Evolutionary conservation across 768 basidiomycete species (phyloP).

Genomic region (Tylopilus rubrobrunneus): DNA sequence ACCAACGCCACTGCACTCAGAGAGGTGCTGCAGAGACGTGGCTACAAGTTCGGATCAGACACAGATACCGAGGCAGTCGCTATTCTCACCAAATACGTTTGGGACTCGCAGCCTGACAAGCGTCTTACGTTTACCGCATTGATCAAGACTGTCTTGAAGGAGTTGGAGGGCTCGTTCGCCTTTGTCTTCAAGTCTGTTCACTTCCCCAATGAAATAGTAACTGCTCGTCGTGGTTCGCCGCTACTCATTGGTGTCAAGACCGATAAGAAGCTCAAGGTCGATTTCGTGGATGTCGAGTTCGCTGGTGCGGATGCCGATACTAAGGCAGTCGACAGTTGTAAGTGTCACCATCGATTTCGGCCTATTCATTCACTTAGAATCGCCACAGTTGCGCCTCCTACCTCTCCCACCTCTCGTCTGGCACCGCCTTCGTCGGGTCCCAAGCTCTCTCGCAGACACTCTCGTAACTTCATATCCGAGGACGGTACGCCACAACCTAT

Average conservation of each 20-base stretch:
- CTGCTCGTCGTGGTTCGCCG: slow-evolving; percentile 95
- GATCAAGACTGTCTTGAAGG: slow-evolving; percentile 93
- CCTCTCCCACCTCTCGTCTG: slow-evolving; percentile 60
- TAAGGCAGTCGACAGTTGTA: slow-evolving; percentile 41
- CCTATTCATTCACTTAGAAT: slow-evolving; percentile 1
- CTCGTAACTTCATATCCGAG: slow-evolving; percentile 96
- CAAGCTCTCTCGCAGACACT: slow-evolving; percentile 90
- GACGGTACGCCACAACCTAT: slow-evolving; percentile 98
- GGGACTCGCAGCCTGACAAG: slow-evolving; percentile 87
- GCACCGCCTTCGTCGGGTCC: slow-evolving; percentile 56
- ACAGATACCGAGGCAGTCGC: slow-evolving; percentile 98
- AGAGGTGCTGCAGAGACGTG: slow-evolving; percentile 91
- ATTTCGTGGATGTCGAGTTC: slow-evolving; percentile 98
- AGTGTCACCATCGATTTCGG: slow-evolving; percentile 13
- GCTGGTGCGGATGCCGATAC: slow-evolving; percentile 64
- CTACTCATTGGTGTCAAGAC: slow-evolving; percentile 98
- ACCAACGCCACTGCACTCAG: slow-evolving; percentile 89
- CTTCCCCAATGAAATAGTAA: slow-evolving; percentile 94
- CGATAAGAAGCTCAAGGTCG: slow-evolving; percentile 99
- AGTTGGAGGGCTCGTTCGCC: slow-evolving; percentile 97
- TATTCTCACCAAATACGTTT: slow-evolving; percentile 94
- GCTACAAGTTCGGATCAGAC: slow-evolving; percentile 90
- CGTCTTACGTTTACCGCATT: slow-evolving; percentile 84
- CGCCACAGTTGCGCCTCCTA: slow-evolving; percentile 40
- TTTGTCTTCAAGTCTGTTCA: slow-evolving; percentile 98